Evolutionary conservation across 176 grass and related monocot genomes (phyloP), one percentile per base, ranked within the genome.

Genomic region (Cenchrus americanus): DNA sequence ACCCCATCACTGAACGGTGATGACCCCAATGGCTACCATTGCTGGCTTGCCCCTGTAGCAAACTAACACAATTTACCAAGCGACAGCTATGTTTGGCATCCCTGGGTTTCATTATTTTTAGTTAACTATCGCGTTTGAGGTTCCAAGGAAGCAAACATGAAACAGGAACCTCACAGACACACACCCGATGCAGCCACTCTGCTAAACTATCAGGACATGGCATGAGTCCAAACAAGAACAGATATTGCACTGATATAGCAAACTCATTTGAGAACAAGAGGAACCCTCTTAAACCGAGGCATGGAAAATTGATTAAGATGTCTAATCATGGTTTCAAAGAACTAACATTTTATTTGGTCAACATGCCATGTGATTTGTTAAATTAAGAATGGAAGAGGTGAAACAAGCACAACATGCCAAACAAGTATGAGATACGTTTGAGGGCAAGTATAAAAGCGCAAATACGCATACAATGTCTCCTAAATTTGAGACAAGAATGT

Each of bases 121-220:
- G 10, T 5, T 14, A 53, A 10, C 2, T 14, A 53, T 13, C 8
- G 4, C 32, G 3, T 53, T 53, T 1, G 8, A 53, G 22, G 23
- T 50, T 72, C 13, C 47, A 18, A 51, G 14, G 22, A 72, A 72
- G 17, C 13, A 9, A 30, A 72, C 48, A 27, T 21, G 17, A 68
- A 68, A 43, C 15, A 2, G 11, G 67, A 14, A 46, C 4, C 10
- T 24, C 11, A 7, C n/a, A 26, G 44, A 48, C 9, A 49, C 47
- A 71, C 63, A 34, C 42, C 22, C 6, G 6, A 34, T 53, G 15
- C 49, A 53, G 52, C 14, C 24, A 19, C 46, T 26, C 23, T 65
- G 60, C 40, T 46, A 73, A 62, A 21, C 15, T 14, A 78, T 79
- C 43, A 79, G 76, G 60, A 64, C 27, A 64, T 32, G 8, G 30